These are phyloP conservation scores for Candida cerambycidarum DNA, from an alignment of 805 yeast genomes.

Conservation along the genomic window DNA sequence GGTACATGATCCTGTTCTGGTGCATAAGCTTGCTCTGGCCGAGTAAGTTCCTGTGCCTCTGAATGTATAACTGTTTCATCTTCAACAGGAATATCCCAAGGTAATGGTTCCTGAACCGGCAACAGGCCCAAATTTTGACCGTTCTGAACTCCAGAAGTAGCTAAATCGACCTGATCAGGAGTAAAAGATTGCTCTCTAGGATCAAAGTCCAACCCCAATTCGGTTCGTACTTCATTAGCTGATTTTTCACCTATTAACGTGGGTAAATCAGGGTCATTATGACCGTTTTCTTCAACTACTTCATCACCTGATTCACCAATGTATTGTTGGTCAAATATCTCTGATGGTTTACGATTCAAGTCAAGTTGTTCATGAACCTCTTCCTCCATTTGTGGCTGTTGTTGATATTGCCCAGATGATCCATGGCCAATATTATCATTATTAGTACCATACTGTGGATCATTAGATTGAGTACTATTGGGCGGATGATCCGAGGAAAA, in stretches of 20 bases:
- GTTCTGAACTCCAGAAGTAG: too few relatives aligned
- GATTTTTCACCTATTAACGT: slow-evolving; percentile 14
- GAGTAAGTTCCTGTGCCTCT: too few relatives aligned
- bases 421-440: too few relatives aligned
- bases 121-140: too few relatives aligned
- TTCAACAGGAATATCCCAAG: slow-evolving; percentile 12
- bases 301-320: not conserved
- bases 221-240: slow-evolving; percentile 9
- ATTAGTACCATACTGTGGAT: too few relatives aligned
- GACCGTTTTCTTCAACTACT: not conserved
- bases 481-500: not conserved
- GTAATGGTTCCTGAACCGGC: slow-evolving; percentile 8
- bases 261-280: slow-evolving; percentile 8
- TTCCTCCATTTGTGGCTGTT: not conserved
- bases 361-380: not conserved
- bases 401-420: too few relatives aligned
- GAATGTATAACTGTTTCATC: not conserved
- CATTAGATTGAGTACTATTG: too few relatives aligned
- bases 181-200: slow-evolving; percentile 2
- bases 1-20: too few relatives aligned
- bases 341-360: not conserved
- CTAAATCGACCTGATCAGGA: slow-evolving; percentile 10
- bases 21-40: not conserved
- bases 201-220: slow-evolving; percentile 9
- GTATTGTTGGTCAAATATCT: not conserved